Evolutionary conservation across 768 basidiomycete genomes (phyloP).

Genomic region (Vararia minispora): DNA sequence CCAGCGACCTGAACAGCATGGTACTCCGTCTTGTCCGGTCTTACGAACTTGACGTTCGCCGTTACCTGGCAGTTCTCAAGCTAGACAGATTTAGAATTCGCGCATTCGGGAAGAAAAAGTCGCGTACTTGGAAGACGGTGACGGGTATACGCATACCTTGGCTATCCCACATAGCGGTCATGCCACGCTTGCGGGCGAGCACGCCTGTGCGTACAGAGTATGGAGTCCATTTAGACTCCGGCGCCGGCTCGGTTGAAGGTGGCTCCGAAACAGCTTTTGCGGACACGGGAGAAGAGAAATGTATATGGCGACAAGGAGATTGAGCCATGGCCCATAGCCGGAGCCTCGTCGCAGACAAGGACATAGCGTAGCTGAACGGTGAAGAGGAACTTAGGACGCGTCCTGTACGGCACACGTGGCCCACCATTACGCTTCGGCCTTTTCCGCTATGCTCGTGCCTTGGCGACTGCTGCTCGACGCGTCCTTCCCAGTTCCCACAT

Average conservation of each 20-base stretch:
- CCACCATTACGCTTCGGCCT: no score
- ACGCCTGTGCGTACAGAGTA: slow-evolving; percentile 82
- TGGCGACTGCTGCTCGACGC: no score
- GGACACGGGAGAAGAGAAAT: slow-evolving; percentile 33
- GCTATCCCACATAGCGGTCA: slow-evolving; percentile 89
- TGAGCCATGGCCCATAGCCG: slow-evolving; percentile 36
- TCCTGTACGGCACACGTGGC: no score
- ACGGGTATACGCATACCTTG: slow-evolving; percentile 83
- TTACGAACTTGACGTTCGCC: slow-evolving; percentile 56
- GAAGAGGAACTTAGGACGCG: not conserved
- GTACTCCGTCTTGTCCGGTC: slow-evolving; percentile 59
- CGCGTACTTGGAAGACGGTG: slow-evolving; percentile 82
- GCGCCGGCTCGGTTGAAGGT: slow-evolving; percentile 15
- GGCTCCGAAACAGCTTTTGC: slow-evolving; percentile 22
- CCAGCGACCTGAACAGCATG: slow-evolving; percentile 94
- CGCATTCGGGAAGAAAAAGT: not conserved
- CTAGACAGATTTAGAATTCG: slow-evolving; percentile 25
- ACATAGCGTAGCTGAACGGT: slow-evolving; percentile 5
- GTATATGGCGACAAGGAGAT: slow-evolving; percentile 27
- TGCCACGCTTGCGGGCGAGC: slow-evolving; percentile 91
- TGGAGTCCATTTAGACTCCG: slow-evolving; percentile 66
- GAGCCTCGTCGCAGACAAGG: slow-evolving; percentile 30
- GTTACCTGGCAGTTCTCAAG: slow-evolving; percentile 87
- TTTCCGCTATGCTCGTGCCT: no score
- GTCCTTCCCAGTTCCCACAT: no score